Conservation (phyloP, 1,139 yeast species). For the Geotrichum cucujoidarum region DNA sequence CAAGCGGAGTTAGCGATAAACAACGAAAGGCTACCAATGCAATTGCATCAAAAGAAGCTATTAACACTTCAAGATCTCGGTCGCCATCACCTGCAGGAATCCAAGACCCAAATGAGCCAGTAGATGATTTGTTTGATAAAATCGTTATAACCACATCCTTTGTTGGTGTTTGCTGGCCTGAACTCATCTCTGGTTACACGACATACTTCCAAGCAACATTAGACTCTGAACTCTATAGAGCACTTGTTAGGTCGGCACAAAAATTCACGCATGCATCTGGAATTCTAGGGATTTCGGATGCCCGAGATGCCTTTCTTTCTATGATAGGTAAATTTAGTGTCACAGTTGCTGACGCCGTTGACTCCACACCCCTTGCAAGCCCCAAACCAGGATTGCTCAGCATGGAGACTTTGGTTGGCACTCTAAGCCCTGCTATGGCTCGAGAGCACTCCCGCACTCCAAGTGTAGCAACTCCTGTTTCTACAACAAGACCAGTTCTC, state of each 20-base stretch:
- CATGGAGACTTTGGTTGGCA: constrained; percentile 60
- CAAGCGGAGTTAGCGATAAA: constrained; percentile 18
- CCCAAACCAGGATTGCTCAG: constrained; percentile 38
- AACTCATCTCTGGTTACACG: constrained; percentile 46
- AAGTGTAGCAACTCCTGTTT: constrained; percentile 1
- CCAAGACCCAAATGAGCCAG: neutral
- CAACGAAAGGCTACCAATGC: too few relatives aligned
- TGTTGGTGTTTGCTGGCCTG: constrained; percentile 44
- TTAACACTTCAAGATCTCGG: neutral
- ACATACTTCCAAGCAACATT: constrained; percentile 58
- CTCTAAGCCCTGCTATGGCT: constrained; percentile 43
- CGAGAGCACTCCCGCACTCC: constrained; percentile 18
- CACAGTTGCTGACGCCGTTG: constrained; percentile 45
- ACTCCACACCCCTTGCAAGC: constrained; percentile 13
- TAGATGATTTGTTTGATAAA: constrained; percentile 16
- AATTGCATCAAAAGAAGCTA: too few relatives aligned
- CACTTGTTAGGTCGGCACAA: constrained; percentile 63
- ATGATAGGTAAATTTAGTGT: constrained; percentile 48
- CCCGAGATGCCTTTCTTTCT: constrained; percentile 57
- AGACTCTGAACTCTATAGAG: constrained; percentile 65
- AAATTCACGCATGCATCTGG: constrained; percentile 81
- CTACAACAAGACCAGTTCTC: constrained; percentile 7
- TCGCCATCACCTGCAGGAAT: constrained; percentile 10
- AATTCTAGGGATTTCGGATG: constrained; percentile 49
- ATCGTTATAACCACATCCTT: constrained; percentile 34